These are phyloP conservation scores for Penicillium canescens DNA, from an alignment of 495 filamentous ascomycete species.

Conservation along the genomic window DNA sequence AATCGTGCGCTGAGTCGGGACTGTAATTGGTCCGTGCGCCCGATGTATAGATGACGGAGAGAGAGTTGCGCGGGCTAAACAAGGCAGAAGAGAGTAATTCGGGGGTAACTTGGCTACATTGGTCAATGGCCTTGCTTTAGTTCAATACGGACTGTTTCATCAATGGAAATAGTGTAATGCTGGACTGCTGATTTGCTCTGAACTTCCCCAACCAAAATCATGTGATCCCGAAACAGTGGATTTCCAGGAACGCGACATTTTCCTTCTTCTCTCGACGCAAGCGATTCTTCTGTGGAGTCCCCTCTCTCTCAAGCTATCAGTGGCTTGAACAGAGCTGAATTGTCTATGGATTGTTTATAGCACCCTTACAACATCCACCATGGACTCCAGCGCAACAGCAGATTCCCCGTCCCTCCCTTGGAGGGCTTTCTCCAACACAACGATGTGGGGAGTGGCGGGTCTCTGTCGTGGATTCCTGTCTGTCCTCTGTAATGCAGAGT, in stretches of 20 bases:
- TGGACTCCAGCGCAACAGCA: slow-evolving; percentile 42
- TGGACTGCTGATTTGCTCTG: neutral
- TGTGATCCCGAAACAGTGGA: slow-evolving; percentile 23
- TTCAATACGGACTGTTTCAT: too few species aligned
- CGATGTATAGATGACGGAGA: slow-evolving; percentile 6
- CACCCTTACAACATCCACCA: slow-evolving; percentile 27
- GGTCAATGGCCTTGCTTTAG: too few species aligned
- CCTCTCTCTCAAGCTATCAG: slow-evolving; percentile 1
- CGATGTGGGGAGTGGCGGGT: slow-evolving; percentile 45
- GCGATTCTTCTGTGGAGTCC: neutral
- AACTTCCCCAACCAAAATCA: slow-evolving; percentile 23
- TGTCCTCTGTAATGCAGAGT: slow-evolving; percentile 50
- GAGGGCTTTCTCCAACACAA: slow-evolving; percentile 42
- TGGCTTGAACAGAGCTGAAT: neutral
- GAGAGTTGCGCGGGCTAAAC: neutral
- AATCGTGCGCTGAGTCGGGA: slow-evolving; percentile 31
- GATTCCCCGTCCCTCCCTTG: slow-evolving; percentile 45
- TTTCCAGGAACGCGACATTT: slow-evolving; percentile 8
- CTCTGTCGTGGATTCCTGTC: slow-evolving; percentile 51
- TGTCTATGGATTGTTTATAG: slow-evolving; percentile 33
- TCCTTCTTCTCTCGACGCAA: neutral
- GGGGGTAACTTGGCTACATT: too few species aligned
- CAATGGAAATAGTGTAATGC: neutral
- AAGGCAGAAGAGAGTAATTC: neutral
- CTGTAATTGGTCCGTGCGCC: slow-evolving; percentile 29